Evolutionary conservation across 75 land plant genomes (phyloP).

Genomic region (Cunninghamia lanceolata): DNA sequence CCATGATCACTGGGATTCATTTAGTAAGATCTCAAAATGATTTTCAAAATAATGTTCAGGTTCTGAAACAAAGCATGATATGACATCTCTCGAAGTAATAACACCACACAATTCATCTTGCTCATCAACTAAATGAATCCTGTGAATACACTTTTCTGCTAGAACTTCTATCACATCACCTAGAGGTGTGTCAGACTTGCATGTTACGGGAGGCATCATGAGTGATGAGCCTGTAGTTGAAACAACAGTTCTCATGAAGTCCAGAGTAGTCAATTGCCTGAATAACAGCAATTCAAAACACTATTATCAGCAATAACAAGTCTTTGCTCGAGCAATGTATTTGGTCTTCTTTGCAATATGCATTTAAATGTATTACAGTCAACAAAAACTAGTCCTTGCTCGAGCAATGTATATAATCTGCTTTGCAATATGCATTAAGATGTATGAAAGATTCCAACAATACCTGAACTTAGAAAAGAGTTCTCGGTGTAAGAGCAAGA

Average conservation of each 20-base stretch:
- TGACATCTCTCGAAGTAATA: slow-evolving; percentile 86
- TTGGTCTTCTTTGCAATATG: background rate
- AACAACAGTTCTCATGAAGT: slow-evolving; percentile 59
- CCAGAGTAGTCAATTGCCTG: slow-evolving; percentile 79
- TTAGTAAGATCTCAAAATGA: slow-evolving; percentile 51
- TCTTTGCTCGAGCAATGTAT: background rate
- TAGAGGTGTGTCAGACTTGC: slow-evolving; percentile 46
- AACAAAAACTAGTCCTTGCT: background rate
- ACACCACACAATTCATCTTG: slow-evolving; percentile 62
- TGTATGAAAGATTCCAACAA: background rate
- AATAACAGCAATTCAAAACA: background rate
- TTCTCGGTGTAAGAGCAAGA: slow-evolving; percentile 70
- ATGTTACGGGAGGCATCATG: slow-evolving; percentile 62
- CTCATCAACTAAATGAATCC: slow-evolving; percentile 64
- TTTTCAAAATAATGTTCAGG: slow-evolving; percentile 64
- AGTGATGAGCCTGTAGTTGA: slow-evolving; percentile 22
- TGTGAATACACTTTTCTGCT: slow-evolving; percentile 61
- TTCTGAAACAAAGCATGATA: slow-evolving; percentile 81
- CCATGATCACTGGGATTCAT: slow-evolving; percentile 20
- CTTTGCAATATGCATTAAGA: background rate
- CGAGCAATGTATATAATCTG: background rate
- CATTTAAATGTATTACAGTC: background rate
- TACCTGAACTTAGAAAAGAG: slow-evolving; percentile 86
- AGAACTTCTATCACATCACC: slow-evolving; percentile 67
- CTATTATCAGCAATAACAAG: background rate